A percentile compares a stretch with the other conserved stretches of the same genome.
Conservation (phyloP, 2,329 filamentous ascomycete species). For the Elsinoe batatas region DNA sequence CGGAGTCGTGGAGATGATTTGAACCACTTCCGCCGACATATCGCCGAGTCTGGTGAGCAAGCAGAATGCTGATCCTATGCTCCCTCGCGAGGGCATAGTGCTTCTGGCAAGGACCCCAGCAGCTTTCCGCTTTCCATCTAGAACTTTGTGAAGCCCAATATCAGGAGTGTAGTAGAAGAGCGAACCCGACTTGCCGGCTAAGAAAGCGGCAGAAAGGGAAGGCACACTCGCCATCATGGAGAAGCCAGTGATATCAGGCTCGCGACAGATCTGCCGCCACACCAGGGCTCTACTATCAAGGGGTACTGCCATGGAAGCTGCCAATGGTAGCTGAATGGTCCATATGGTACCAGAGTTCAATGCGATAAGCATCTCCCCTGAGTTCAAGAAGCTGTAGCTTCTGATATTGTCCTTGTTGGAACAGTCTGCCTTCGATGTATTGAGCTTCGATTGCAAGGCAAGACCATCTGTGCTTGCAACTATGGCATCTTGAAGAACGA, state of each 20-base stretch:
- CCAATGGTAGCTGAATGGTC: conserved; percentile 30
- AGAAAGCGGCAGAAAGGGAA: conserved; percentile 31
- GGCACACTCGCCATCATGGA: conserved; percentile 35
- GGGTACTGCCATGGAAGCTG: conserved; percentile 20
- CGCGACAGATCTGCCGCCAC: conserved; percentile 21
- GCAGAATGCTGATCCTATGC: background rate
- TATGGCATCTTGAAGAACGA: conserved; percentile 26
- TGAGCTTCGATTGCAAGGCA: background rate
- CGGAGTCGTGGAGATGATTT: background rate
- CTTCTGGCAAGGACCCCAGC: conserved; percentile 29
- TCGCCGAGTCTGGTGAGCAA: background rate
- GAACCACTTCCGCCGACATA: background rate
- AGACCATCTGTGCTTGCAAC: background rate
- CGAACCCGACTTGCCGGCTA: conserved; percentile 37
- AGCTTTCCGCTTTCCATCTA: conserved; percentile 29
- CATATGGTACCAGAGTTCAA: conserved; percentile 47
- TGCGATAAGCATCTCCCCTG: conserved; percentile 46
- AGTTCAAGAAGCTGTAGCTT: conserved; percentile 53
- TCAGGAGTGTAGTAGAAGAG: conserved; percentile 31
- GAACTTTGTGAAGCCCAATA: conserved; percentile 21
- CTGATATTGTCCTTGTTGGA: conserved; percentile 41
- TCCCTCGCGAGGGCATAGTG: background rate
- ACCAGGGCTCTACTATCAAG: background rate
- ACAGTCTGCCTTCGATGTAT: background rate
- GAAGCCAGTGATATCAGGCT: conserved; percentile 37